Base-by-base conservation (phyloP, 352 stramenopile genomes). In the Globisporangium mamillatum region DNA sequence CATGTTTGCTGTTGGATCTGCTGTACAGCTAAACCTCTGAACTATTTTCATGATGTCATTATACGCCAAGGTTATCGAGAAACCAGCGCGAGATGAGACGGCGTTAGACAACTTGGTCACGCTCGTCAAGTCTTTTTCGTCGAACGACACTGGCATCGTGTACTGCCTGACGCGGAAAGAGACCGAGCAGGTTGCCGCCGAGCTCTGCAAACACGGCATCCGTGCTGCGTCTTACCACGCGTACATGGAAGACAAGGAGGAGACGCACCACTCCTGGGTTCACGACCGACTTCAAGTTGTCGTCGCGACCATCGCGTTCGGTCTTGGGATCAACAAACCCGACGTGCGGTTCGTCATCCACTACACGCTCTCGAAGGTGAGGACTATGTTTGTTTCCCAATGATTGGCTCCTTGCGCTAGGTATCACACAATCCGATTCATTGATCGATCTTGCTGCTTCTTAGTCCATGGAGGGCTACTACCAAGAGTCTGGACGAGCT, bases 401-500 rank as follows among this genome's bases (percentile, higher is more conserved):
- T 53, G 3, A 34, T 9, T 50, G 14, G 32, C 32, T n/a, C n/a
- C n/a, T 16, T 9, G 16, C 5, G 2, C 41, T 7, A 7, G 16
- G 6, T 4, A 8, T n/a, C 41, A 50, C 16, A 20, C 41, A n/a
- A 9, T 9, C 3, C 27, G 27, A 32, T 32, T 32, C 41, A 48
- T 7, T 50, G 16, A 50, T 5, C 41, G 9, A n/a, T 50, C 41
- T 18, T n/a, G 4, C 14, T 27, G 48, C 10, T 9, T 57, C 8
- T 22, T 66, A 90, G 80, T 97, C 88, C 9, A 75, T 99, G 46
- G 97, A 99, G 80, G 96, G 91, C 0, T 99, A 99, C 71, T 99
- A 98, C 70, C 97, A 99, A 79, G 97, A 99, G 79, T 96, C 89
- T 16, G 98, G 98, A 7, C 81, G 98, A 56, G 98, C 94, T 50